Evolutionary conservation across 139 green algal species (phyloP), one percentile per base, ranked within the genome.

Genomic region (Volvox reticuliferus): DNA sequence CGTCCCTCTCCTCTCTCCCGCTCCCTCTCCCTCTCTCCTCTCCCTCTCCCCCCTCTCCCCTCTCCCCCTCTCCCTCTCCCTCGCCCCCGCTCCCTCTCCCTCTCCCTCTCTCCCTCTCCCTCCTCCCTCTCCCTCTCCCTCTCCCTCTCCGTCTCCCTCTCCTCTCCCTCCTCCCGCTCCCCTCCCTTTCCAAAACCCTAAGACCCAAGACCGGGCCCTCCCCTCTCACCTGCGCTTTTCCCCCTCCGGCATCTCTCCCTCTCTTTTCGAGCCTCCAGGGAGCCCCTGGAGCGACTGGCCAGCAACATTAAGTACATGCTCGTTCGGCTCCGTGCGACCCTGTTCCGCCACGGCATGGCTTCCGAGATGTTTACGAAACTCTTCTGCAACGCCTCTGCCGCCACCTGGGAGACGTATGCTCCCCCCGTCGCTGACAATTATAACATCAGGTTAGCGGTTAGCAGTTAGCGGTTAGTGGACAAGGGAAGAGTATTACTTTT

Each of bases 301-400:
- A 79, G 63, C 63, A 79, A 88, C 82, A 69, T 88, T 14, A 79
- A 79, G 82, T 88, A 88, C 82, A 79, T 88, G 21, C 33, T 88
- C 33, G 17, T 88, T 14, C 19, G 26, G 82, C 35, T 65, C 50
- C 79, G 79, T 0, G 2, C 14, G 32, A 76, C 18, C 2, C 36
- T 32, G 22, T 87, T 87, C 26, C 19, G 50, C 1, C 36, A 33
- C 6, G 36, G 36, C 32, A 19, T 12, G 18, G 21, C 30, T 26
- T 1, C 20, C 50, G 22, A 86, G 79, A 9, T 19, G 61, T 76
- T 76, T 63, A 0, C n/a, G 12, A 12, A 17, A 1, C 13, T 61
- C 61, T 87, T 76, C 17, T 77, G 81, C 81, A 62, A 87, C 61
- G n/a, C 61, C 30, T 19, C 62, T 28, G 30, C n/a, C 30, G n/a